These are phyloP conservation scores for Phialemoniopsis sp. DNA, from an alignment of 2,329 filamentous ascomycete genomes.

Conservation along the genomic window DNA sequence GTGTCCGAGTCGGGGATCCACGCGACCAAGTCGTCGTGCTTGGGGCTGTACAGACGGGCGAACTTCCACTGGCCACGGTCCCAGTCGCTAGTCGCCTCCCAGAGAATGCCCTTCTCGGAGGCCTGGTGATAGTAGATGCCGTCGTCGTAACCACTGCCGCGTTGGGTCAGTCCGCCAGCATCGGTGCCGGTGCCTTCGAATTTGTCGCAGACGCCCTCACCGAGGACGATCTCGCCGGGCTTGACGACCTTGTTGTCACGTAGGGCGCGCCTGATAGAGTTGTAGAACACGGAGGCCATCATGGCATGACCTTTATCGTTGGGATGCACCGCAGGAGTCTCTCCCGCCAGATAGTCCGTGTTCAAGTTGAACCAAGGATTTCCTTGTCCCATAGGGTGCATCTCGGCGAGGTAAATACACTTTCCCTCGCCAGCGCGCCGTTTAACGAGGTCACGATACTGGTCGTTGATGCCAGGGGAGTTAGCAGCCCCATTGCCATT, in stretches of 20 bases:
- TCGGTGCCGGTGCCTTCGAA: conserved; percentile 7
- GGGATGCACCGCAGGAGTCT: conserved; percentile 3
- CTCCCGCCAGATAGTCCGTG: conserved; percentile 2
- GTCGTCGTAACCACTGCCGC: conserved; percentile 15
- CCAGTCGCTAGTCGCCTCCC: conserved; percentile 7
- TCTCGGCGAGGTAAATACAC: too few species aligned
- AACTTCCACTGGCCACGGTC: conserved; percentile 11
- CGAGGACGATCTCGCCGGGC: background rate
- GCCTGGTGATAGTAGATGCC: conserved; percentile 15
- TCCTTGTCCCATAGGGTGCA: too few species aligned
- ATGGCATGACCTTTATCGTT: conserved; percentile 6
- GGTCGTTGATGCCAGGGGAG: too few species aligned
- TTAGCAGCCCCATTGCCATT: too few species aligned
- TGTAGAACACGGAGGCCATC: conserved; percentile 8
- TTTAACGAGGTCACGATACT: too few species aligned
- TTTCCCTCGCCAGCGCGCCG: too few species aligned
- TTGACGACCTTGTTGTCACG: background rate
- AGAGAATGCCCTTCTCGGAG: conserved; percentile 7
- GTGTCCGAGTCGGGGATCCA: conserved; percentile 17
- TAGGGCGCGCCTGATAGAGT: conserved; percentile 2
- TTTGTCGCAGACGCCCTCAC: conserved; percentile 8
- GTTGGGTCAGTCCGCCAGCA: conserved; percentile 14
- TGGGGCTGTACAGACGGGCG: conserved; percentile 4
- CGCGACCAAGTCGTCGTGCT: conserved; percentile 9
- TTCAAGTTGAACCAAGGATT: conserved; percentile 3